These are phyloP conservation scores for Arthrobotrys entomopaga DNA, from an alignment of 2,329 filamentous ascomycete genomes.

Conservation along the genomic window DNA sequence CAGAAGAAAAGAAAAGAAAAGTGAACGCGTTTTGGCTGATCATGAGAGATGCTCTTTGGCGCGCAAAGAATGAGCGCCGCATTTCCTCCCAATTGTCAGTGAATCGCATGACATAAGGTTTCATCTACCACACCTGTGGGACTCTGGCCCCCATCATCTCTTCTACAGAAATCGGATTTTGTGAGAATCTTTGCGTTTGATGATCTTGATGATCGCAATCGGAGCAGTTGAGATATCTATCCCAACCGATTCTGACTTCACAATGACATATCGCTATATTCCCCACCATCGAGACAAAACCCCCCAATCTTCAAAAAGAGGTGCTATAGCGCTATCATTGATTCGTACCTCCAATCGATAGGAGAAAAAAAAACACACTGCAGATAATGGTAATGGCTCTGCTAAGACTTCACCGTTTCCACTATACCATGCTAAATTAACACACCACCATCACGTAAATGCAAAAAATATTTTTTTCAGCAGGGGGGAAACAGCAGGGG, in stretches of 20 bases:
- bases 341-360: too few species aligned
- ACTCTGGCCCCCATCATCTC: neutral
- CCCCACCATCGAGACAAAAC: conserved; percentile 34
- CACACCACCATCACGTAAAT: conserved; percentile 29
- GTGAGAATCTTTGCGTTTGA: neutral
- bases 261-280: conserved; percentile 40
- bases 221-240: conserved; percentile 8
- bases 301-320: conserved; percentile 17
- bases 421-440: conserved; percentile 24
- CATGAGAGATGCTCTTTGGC: conserved; percentile 7
- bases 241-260: conserved; percentile 54
- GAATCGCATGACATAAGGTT: conserved; percentile 54
- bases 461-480: conserved; percentile 1
- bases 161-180: neutral
- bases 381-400: conserved; percentile 15
- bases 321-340: conserved; percentile 5
- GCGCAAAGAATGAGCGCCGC: conserved; percentile 24
- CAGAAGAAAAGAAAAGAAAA: conserved; percentile 23
- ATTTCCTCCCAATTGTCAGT: conserved; percentile 21
- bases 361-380: conserved; percentile 26
- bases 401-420: conserved; percentile 53
- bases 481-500: too few species aligned
- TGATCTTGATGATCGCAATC: conserved; percentile 1
- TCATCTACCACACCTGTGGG: conserved; percentile 40
- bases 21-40: conserved; percentile 28